These are phyloP conservation scores for Salix dunnii DNA, from an alignment of 345 rosid species.

Conservation along the genomic window DNA sequence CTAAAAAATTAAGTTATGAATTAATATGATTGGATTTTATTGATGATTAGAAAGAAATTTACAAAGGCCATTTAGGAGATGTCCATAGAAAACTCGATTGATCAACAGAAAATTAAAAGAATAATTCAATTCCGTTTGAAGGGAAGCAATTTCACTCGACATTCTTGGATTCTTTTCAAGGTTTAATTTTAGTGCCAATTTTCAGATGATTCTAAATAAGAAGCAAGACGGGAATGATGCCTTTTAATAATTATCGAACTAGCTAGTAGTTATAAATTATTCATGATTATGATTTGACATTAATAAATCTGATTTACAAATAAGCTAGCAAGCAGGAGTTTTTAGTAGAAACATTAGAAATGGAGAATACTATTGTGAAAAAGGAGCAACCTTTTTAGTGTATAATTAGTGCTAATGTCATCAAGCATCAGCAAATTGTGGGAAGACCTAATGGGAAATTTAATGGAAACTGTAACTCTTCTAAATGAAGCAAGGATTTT, in stretches of 20 bases:
- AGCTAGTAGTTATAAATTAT: not conserved
- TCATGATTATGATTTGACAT: no score
- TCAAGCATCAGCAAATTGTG: slow-evolving; percentile 29
- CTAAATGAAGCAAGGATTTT: slow-evolving; percentile 37
- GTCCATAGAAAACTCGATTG: not conserved
- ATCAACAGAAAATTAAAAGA: not conserved
- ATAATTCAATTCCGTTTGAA: not conserved
- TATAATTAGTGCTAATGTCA: slow-evolving; percentile 18
- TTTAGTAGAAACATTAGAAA: not conserved
- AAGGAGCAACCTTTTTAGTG: not conserved
- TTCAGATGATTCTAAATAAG: not conserved
- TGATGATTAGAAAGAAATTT: not conserved
- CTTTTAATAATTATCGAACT: not conserved
- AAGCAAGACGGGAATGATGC: not conserved
- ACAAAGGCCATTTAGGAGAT: not conserved
- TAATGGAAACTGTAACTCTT: slow-evolving; percentile 11
- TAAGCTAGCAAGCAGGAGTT: not conserved
- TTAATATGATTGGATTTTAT: not conserved
- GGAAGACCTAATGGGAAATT: slow-evolving; percentile 15
- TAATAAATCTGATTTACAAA: no score
- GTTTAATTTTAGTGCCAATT: not conserved
- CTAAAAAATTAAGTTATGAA: no score
- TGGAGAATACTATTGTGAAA: not conserved
- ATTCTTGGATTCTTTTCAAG: not conserved
- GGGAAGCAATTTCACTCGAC: no score